phyloP scores from a whole-genome alignment of 1,139 yeast genomes.

The Magnusiomyces tetraspermus region DNA sequence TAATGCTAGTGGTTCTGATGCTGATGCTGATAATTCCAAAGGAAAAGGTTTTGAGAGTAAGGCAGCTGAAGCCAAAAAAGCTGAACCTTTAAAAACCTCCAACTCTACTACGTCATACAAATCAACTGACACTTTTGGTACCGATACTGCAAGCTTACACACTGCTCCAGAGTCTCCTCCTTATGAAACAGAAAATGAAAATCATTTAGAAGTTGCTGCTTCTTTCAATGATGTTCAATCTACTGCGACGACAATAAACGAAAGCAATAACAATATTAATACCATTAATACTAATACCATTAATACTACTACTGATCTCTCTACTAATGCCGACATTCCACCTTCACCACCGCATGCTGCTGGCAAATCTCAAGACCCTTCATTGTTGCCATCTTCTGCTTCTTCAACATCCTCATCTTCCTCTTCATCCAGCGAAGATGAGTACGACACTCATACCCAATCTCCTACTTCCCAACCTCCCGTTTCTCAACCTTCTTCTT shows the following conservation, averaged over 20 bases:
- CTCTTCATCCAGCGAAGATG: not conserved
- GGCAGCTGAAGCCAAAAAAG: no score
- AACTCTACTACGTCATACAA: not conserved
- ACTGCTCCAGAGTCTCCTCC: not conserved
- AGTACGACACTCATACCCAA: not conserved
- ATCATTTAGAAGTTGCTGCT: not conserved
- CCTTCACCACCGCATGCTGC: not conserved
- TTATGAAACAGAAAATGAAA: not conserved
- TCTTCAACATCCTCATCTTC: not conserved
- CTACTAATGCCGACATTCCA: no score
- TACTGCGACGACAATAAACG: no score
- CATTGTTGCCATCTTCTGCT: no score
- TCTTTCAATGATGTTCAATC: no score
- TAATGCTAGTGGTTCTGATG: no score
- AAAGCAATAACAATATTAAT: no score
- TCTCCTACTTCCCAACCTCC: conserved; percentile 1
- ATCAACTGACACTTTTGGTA: not conserved
- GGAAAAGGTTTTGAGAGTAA: no score
- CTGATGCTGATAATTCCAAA: not conserved
- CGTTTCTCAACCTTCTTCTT: no score
- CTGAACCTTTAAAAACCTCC: not conserved
- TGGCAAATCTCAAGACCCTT: no score
- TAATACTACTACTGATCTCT: no score
- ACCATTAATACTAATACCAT: no score
- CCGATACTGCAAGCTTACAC: not conserved